phyloP scores from a whole-genome alignment of 768 basidiomycete species.

The Fomitopsis serialis region DNA sequence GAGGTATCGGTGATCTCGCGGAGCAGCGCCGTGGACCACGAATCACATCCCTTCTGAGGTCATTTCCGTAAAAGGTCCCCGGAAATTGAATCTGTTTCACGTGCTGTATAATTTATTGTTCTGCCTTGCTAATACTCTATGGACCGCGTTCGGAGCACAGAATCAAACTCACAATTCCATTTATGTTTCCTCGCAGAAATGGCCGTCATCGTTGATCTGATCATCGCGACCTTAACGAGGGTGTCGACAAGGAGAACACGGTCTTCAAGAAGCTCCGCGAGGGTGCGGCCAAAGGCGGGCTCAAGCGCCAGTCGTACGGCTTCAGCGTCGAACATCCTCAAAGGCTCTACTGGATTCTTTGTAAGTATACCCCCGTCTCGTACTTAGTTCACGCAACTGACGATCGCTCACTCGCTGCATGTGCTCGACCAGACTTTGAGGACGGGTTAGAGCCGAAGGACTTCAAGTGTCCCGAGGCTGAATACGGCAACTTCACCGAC shows the following conservation, averaged over 20 bases:
- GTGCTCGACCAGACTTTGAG: conserved; percentile 1
- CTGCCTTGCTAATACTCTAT: too few relatives aligned
- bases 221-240: background rate
- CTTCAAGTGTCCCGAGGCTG: background rate
- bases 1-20: too few relatives aligned
- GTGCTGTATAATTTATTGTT: too few relatives aligned
- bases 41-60: too few relatives aligned
- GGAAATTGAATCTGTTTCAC: too few relatives aligned
- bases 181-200: too few relatives aligned
- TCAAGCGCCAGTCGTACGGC: background rate
- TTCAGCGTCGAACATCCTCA: background rate
- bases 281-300: background rate
- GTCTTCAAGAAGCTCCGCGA: background rate
- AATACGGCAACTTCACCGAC: background rate
- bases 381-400: background rate
- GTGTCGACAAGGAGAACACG: background rate
- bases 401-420: background rate
- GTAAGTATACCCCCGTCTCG: background rate
- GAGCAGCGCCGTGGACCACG: too few relatives aligned
- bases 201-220: background rate
- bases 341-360: background rate
- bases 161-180: too few relatives aligned
- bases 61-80: too few relatives aligned
- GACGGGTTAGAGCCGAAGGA: background rate
- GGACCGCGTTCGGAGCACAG: too few relatives aligned